phyloP scores from a whole-genome alignment of 2,329 filamentous ascomycete species.

The Xylariomycetidae sp. region DNA sequence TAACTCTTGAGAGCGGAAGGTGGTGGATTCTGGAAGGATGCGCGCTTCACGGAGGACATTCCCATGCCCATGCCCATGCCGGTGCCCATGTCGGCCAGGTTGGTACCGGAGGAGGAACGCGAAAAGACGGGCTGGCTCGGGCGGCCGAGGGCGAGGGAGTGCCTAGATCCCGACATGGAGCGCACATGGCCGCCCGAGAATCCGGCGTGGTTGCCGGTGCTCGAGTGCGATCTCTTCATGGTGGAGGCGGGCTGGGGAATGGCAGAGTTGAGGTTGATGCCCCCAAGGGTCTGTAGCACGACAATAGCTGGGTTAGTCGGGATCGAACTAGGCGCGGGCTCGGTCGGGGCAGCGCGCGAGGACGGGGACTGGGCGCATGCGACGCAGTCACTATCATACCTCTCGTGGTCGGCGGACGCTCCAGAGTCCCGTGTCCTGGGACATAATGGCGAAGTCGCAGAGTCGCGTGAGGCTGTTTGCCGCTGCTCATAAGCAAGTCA shows the following conservation, averaged over 20 bases:
- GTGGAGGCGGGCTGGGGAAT: slow-evolving; percentile 89
- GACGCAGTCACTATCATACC: slow-evolving; percentile 45
- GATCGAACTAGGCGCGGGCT: slow-evolving; percentile 7
- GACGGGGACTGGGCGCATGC: slow-evolving; percentile 5
- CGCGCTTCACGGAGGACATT: slow-evolving; percentile 78
- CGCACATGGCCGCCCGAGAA: slow-evolving; percentile 70
- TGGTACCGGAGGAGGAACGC: slow-evolving; percentile 75
- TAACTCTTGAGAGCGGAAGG: slow-evolving; percentile 64
- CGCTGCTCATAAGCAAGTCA: no score
- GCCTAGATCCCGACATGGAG: slow-evolving; percentile 74
- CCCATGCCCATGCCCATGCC: no score
- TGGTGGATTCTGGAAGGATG: slow-evolving; percentile 64
- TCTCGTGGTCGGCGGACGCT: slow-evolving; percentile 89
- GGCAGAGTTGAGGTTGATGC: slow-evolving; percentile 73
- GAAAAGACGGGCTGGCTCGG: slow-evolving; percentile 84
- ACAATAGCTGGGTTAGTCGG: slow-evolving; percentile 8
- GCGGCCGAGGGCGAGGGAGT: slow-evolving; percentile 77
- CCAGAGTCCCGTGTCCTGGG: slow-evolving; percentile 81
- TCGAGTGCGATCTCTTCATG: slow-evolving; percentile 86
- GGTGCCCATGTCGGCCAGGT: slow-evolving; percentile 71
- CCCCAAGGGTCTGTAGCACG: slow-evolving; percentile 67
- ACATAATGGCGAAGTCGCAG: slow-evolving; percentile 50
- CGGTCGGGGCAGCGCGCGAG: slow-evolving; percentile 1
- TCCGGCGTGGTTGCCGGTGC: slow-evolving; percentile 57
- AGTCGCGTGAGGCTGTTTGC: no score